Evolutionary conservation across 2,329 filamentous ascomycete genomes (phyloP).

Genomic region (Colletotrichum sp.): DNA sequence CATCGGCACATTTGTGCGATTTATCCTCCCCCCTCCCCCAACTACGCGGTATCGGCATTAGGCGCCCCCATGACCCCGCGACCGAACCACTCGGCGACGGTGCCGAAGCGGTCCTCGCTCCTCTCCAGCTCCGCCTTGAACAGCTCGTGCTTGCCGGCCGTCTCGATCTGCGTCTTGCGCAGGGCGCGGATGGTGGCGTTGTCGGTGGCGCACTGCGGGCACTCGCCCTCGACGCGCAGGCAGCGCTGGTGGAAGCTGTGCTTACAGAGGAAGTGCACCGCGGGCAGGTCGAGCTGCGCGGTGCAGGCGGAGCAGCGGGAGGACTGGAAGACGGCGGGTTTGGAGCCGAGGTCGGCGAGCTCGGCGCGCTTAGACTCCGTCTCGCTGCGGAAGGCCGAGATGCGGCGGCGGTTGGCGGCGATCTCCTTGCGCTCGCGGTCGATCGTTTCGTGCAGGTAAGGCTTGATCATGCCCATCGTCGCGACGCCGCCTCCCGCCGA

Average conservation of each 20-base stretch:
- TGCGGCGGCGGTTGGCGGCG: constrained; percentile 76
- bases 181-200: constrained; percentile 92
- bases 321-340: constrained; percentile 88
- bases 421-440: constrained; percentile 89
- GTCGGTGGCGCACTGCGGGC: constrained; percentile 80
- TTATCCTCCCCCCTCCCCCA: background rate
- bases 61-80: constrained; percentile 80
- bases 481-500: constrained; percentile 64
- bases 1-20: background rate
- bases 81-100: constrained; percentile 93
- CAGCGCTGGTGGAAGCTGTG: constrained; percentile 96
- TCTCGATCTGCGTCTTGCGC: constrained; percentile 83
- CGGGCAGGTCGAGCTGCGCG: constrained; percentile 79
- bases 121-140: constrained; percentile 81
- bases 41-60: constrained; percentile 29
- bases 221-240: constrained; percentile 69
- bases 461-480: constrained; percentile 97
- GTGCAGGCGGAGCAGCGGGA: constrained; percentile 87
- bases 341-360: constrained; percentile 75
- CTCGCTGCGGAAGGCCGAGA: constrained; percentile 82
- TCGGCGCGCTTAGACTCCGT: constrained; percentile 81
- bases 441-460: constrained; percentile 88
- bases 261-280: constrained; percentile 95
- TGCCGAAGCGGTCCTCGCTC: constrained; percentile 85
- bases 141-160: constrained; percentile 84